Evolutionary conservation across 495 filamentous ascomycete genomes (phyloP).

Genomic region (Penicillium coffeae): DNA sequence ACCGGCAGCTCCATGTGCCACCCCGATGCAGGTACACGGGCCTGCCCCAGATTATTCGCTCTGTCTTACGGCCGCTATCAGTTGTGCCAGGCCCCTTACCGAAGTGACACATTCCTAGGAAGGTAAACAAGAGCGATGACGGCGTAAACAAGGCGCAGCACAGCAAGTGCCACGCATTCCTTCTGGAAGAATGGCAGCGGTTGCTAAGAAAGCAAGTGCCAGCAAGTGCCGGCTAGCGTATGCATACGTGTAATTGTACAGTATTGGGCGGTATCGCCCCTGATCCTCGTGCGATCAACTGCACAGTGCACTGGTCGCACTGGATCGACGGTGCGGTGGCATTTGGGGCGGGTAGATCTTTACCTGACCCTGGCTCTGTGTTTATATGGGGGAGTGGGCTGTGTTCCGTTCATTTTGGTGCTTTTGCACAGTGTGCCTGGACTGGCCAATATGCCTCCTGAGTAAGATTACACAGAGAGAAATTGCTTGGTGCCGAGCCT

Average conservation of each 20-base stretch:
- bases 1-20: not conserved
- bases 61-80: not conserved
- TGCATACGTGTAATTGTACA: no score
- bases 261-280: not conserved
- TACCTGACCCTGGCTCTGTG: no score
- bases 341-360: not conserved
- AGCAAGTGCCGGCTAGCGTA: no score
- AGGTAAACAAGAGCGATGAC: not conserved
- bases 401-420: no score
- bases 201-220: slow-evolving; percentile 6
- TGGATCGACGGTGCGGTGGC: not conserved
- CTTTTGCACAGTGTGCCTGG: no score
- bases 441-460: no score
- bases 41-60: not conserved
- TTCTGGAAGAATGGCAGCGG: slow-evolving; percentile 5
- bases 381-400: no score
- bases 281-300: no score
- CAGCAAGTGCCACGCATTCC: slow-evolving; percentile 3
- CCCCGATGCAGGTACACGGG: not conserved
- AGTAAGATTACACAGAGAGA: no score
- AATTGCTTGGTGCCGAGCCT: not conserved
- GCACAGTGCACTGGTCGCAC: not conserved
- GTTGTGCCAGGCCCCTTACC: not conserved
- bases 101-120: slow-evolving; percentile 6
- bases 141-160: slow-evolving; percentile 4